phyloP scores from a whole-genome alignment of 2,329 filamentous ascomycete species.

The Knufia fluminis region DNA sequence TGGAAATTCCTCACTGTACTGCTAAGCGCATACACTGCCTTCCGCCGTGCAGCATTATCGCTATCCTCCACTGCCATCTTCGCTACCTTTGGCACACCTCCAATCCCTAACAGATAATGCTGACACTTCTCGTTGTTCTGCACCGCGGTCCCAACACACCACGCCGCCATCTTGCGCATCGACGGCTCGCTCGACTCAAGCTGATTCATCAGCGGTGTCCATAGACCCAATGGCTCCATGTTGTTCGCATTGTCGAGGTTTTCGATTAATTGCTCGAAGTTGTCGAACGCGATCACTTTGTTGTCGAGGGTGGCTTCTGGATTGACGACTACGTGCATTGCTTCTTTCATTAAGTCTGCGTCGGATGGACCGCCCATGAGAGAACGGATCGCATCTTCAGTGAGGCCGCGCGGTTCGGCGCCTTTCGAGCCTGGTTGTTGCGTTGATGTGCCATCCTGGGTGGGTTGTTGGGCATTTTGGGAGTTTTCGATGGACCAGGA shows the following conservation, averaged over 20 bases:
- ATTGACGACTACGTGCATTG: constrained; percentile 66
- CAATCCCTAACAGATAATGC: constrained; percentile 55
- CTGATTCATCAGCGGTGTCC: constrained; percentile 67
- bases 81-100: constrained; percentile 63
- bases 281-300: constrained; percentile 80
- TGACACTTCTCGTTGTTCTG: constrained; percentile 89
- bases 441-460: not conserved
- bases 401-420: constrained; percentile 41
- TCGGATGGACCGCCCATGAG: constrained; percentile 80
- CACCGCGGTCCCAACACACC: constrained; percentile 88
- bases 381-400: constrained; percentile 60
- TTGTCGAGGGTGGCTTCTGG: constrained; percentile 60
- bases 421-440: constrained; percentile 9
- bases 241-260: constrained; percentile 96
- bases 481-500: constrained; percentile 68
- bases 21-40: constrained; percentile 82
- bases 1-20: constrained; percentile 83
- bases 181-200: constrained; percentile 61
- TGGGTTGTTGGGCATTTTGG: constrained; percentile 20
- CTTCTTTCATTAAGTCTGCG: constrained; percentile 79
- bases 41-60: constrained; percentile 60
- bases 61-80: constrained; percentile 53
- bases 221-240: constrained; percentile 66
- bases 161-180: constrained; percentile 77
- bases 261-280: constrained; percentile 88